phyloP scores from a whole-genome alignment of 805 yeast species.

The Millerozyma acaciae region DNA sequence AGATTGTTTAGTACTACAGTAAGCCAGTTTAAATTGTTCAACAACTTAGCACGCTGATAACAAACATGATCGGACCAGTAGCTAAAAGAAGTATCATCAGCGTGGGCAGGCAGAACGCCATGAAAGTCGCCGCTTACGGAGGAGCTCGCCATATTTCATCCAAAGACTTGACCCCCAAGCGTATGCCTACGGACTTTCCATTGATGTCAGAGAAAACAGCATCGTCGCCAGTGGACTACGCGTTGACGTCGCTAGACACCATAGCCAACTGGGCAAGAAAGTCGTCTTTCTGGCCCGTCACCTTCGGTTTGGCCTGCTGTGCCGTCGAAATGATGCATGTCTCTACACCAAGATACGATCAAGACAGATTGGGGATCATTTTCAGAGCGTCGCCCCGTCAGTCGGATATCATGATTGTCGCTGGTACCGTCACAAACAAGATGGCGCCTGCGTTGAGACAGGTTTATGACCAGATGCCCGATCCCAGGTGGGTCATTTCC shows the following conservation, averaged over 20 bases:
- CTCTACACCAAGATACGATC: slow-evolving; percentile 87
- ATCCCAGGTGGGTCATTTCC: slow-evolving; percentile 90
- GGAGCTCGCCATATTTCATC: slow-evolving; percentile 31
- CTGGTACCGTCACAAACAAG: slow-evolving; percentile 86
- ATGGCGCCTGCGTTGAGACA: slow-evolving; percentile 94
- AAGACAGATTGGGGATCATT: slow-evolving; percentile 87
- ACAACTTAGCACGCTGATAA: too few relatives aligned
- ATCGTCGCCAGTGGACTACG: slow-evolving; percentile 65
- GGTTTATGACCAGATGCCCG: slow-evolving; percentile 93
- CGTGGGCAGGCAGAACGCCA: slow-evolving; percentile 15
- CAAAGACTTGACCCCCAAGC: slow-evolving; percentile 46
- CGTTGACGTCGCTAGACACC: slow-evolving; percentile 75
- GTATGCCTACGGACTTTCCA: slow-evolving; percentile 64
- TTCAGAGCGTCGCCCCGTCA: slow-evolving; percentile 94
- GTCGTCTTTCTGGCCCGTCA: slow-evolving; percentile 90
- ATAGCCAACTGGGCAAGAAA: slow-evolving; percentile 89
- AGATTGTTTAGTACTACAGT: too few relatives aligned
- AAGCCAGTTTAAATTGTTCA: too few relatives aligned
- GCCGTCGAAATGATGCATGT: slow-evolving; percentile 96
- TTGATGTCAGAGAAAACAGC: slow-evolving; percentile 60
- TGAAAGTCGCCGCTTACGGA: slow-evolving; percentile 12
- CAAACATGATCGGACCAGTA: slow-evolving; percentile 13
- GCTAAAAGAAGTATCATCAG: slow-evolving; percentile 22
- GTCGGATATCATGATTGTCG: slow-evolving; percentile 87
- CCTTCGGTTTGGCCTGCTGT: slow-evolving; percentile 89